A percentile compares a stretch with the other conserved stretches of the same genome.
These are phyloP conservation scores for Nicotiana paniculata DNA, from an alignment of 257 asterid genomes.

Conservation along the genomic window DNA sequence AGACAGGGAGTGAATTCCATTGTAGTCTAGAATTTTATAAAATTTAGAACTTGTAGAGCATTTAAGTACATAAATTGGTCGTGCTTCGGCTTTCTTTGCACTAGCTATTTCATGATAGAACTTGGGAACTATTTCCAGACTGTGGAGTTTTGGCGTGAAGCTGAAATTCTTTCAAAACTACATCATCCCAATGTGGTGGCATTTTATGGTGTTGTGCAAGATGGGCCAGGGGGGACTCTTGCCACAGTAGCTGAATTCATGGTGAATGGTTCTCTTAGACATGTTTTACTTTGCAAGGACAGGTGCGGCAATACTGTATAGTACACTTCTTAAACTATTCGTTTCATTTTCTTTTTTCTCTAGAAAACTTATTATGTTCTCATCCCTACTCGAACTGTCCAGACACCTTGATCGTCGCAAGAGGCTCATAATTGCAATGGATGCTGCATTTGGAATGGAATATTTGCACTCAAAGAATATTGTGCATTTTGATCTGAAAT, in stretches of 20 bases:
- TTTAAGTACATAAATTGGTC: not conserved
- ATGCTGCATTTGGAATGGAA: constrained; percentile 16
- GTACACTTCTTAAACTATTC: not conserved
- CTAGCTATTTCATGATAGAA: constrained; percentile 5
- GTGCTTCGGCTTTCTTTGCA: constrained; percentile 9
- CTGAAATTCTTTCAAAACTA: constrained; percentile 15
- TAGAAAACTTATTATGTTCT: not conserved
- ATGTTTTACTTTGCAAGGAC: constrained; percentile 14
- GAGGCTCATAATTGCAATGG: constrained; percentile 13
- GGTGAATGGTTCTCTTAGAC: constrained; percentile 21
- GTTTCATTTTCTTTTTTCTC: not conserved
- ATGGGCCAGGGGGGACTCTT: constrained; percentile 18
- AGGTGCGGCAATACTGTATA: constrained; percentile 3
- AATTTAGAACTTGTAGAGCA: not conserved
- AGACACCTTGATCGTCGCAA: constrained; percentile 13
- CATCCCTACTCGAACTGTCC: not conserved
- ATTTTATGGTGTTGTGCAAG: constrained; percentile 21
- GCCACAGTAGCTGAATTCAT: constrained; percentile 20
- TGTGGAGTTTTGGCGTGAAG: constrained; percentile 19
- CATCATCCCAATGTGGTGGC: constrained; percentile 25
- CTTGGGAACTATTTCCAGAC: constrained; percentile 12
- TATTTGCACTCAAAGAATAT: constrained; percentile 12
- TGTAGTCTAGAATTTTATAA: not conserved
- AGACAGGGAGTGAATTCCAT: not conserved
- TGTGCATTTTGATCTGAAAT: constrained; percentile 13